Evolutionary conservation across 2,329 filamentous ascomycete genomes (phyloP), one percentile per base, ranked within the genome.

Genomic region (Aspergillus sp.): DNA sequence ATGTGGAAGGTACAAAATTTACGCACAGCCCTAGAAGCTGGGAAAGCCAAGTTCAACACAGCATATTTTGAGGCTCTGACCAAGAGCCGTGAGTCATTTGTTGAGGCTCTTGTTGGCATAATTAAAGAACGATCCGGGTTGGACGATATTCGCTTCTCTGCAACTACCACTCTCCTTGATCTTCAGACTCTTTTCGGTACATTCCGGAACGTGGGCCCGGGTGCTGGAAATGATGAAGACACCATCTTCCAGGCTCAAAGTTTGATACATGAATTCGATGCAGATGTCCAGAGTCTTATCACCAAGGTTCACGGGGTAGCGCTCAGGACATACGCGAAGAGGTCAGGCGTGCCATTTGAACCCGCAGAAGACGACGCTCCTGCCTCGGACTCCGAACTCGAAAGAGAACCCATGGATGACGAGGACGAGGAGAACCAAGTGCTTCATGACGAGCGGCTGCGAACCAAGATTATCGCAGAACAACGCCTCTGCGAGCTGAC

Each of bases 401-500:
- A 87, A 57, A 87, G 87, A 25, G 79, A 81, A 25, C 79, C 81
- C 6, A 79, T 82, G 14, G 72, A 76, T 8, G 73, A 76, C 8
- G 72, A 76, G 8, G 67, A 73, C 17, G 71, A 68, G 14, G 72
- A 70, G 23, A 68, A 72, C 6, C 71, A 76, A 45, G 81, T 74
- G 2, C 66, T 70, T 5, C 63, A 56, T n/a, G 70, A 68, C n/a
- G 73, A 90, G 68, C 82, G 85, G 57, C 79, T 85, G 64, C 82
- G 87, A 48, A 82, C 84, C 40, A 85, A 87, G 56, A 82, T 97
- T 35, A 82, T 93, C 58, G 87, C 91, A 0, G 95, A 98, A 74
- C 89, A 93, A 70, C 85, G 87, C 19, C 83, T 98, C 1, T 98
- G 93, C 74, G 89, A 93, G 66, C 81, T 97, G 25, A 88, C 93